Evolutionary conservation across 2,329 filamentous ascomycete genomes (phyloP).

Genomic region (Macrophomina tecta): DNA sequence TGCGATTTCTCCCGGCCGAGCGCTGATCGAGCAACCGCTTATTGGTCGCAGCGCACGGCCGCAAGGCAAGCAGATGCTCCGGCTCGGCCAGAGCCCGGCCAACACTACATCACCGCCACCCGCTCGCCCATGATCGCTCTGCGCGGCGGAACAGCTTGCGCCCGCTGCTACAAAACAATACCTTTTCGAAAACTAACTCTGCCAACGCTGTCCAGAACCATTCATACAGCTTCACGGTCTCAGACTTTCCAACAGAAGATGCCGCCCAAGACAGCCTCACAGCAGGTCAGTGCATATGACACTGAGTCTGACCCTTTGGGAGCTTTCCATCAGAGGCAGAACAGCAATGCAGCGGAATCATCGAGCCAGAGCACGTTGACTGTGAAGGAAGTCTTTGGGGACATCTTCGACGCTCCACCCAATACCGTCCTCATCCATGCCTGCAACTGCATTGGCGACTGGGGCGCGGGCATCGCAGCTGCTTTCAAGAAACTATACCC

Average conservation of each 20-base stretch:
- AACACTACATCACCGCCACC: neutral
- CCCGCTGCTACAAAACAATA: neutral
- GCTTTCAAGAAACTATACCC: conserved; percentile 60
- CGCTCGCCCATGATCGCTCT: neutral
- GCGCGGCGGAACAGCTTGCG: neutral
- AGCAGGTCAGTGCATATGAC: conserved; percentile 19
- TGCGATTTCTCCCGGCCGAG: conserved; percentile 23
- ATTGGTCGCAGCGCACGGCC: neutral
- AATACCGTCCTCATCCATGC: conserved; percentile 62
- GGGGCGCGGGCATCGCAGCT: conserved; percentile 65
- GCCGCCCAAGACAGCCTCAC: conserved; percentile 20
- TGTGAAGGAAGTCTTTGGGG: conserved; percentile 42
- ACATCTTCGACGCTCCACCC: conserved; percentile 61
- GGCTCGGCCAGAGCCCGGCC: conserved; percentile 1
- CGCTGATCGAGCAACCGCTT: conserved; percentile 9
- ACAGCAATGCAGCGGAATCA: neutral
- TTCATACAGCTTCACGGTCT: neutral
- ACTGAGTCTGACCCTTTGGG: conserved; percentile 6
- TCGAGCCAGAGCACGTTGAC: neutral
- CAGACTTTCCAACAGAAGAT: neutral
- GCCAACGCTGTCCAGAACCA: neutral
- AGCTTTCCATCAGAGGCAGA: neutral
- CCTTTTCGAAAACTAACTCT: neutral
- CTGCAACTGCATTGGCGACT: conserved; percentile 63
- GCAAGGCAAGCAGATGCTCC: neutral